Evolutionary conservation across 352 stramenopile species (phyloP), one percentile per base, ranked within the genome.

Genomic region (Phytophthora megakarya): DNA sequence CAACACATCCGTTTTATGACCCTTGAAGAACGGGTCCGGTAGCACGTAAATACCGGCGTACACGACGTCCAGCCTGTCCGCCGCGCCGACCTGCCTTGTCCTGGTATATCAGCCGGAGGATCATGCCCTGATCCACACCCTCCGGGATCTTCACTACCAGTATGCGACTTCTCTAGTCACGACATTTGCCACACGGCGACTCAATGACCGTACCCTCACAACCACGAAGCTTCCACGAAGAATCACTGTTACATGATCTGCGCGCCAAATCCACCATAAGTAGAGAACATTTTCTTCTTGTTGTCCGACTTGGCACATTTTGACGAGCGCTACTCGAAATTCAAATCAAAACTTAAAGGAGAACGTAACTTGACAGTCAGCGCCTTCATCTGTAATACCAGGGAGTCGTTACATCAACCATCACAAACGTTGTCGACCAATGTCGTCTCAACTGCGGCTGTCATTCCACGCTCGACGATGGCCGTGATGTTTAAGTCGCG

Each of bases 71-170:
- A 1, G 81, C 78, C 15, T 90, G 88, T 19, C 93, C 93, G 23
- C 96, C 95, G 19, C 84, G 80, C 61, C 86, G 47, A 22, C 88
- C 88, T 11, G 86, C n/a, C n/a, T n/a, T n/a, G n/a, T 66, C 53
- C 66, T 99, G 92, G 59, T 97, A 90, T 12, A 78, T 72, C 18
- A 99, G 66, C 18, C 96, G 88, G 39, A 99, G 76, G 70, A 98
- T 98, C 92, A 98, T 98, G 39, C 96, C 97, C 63, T 93, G 88
- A 61, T 98, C 95, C 61, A 99, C 96, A 57, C 97, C 97, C 56
- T 95, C 86, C 0, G 97, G 97, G 45, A 98, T 97, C 66, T 97
- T 93, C 3, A 98, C 94, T 46, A 93, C 91, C 95, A 48, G 91
- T 93, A 23, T 87, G 82, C 28, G 95, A 88, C 71, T 98, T 98